Conservation (phyloP, 164 flowering plant genomes). For the Houttuynia cordata region DNA sequence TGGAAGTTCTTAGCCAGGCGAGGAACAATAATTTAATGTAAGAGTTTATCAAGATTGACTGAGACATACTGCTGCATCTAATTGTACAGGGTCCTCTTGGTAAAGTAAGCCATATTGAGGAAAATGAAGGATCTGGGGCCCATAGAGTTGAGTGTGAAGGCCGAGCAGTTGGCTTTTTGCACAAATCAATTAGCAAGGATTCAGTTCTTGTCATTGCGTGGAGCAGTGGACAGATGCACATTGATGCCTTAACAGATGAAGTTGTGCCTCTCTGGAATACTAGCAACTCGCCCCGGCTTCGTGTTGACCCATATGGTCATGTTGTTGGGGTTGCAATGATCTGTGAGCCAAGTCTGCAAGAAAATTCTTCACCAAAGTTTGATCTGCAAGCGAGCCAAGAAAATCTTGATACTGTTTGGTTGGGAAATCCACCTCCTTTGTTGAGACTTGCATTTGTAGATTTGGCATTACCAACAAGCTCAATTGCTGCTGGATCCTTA, state of each 20-base stretch:
- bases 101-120: constrained; percentile 32
- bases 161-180: constrained; percentile 68
- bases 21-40: background rate
- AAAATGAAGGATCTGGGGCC: constrained; percentile 25
- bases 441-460: constrained; percentile 79
- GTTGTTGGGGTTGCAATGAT: constrained; percentile 81
- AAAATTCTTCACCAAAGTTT: constrained; percentile 25
- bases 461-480: constrained; percentile 52
- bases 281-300: constrained; percentile 51
- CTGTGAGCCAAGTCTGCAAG: constrained; percentile 45
- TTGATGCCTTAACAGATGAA: constrained; percentile 95
- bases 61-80: background rate
- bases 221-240: constrained; percentile 85
- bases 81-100: constrained; percentile 65
- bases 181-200: constrained; percentile 67
- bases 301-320: constrained; percentile 39
- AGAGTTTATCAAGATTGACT: background rate
- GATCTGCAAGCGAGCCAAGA: constrained; percentile 24
- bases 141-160: constrained; percentile 52
- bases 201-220: constrained; percentile 73
- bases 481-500: constrained; percentile 23
- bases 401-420: constrained; percentile 38
- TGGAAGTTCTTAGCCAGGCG: no score
- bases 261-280: constrained; percentile 80
- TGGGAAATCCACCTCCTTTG: constrained; percentile 77